phyloP scores from a whole-genome alignment of 495 filamentous ascomycete genomes.

The Podospora comata region DNA sequence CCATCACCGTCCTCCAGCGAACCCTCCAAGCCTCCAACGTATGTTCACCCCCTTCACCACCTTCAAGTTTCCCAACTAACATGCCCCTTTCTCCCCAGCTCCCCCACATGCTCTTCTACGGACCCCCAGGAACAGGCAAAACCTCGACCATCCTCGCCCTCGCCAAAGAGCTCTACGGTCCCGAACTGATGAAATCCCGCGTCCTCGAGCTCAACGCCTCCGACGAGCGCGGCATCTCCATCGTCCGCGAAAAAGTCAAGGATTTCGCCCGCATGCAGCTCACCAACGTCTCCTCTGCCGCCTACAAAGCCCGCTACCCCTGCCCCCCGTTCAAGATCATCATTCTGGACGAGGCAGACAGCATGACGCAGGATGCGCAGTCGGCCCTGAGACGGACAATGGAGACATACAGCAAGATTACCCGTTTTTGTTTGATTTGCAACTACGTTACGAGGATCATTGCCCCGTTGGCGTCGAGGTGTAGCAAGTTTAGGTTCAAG shows the following conservation, averaged over 20 bases:
- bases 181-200: conserved; percentile 86
- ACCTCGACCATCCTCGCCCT: conserved; percentile 96
- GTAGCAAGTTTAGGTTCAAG: conserved; percentile 98
- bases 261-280: conserved; percentile 95
- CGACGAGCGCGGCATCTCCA: conserved; percentile 95
- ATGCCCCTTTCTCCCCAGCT: conserved; percentile 52
- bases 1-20: conserved; percentile 83
- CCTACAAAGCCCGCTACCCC: conserved; percentile 72
- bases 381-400: conserved; percentile 88
- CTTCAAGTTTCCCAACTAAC: not conserved
- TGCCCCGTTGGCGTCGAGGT: conserved; percentile 86
- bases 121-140: conserved; percentile 95
- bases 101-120: conserved; percentile 99
- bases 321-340: conserved; percentile 99
- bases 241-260: conserved; percentile 98
- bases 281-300: conserved; percentile 69
- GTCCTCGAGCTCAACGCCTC: conserved; percentile 98
- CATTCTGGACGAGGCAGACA: conserved; percentile 94
- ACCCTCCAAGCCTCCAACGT: conserved; percentile 94
- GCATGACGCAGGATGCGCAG: conserved; percentile 98
- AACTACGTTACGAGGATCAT: conserved; percentile 99
- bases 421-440: conserved; percentile 94
- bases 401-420: conserved; percentile 97
- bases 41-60: conserved; percentile 22
- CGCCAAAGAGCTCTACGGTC: conserved; percentile 95